A percentile compares a stretch with the other conserved stretches of the same genome.
These are phyloP conservation scores for Groenewaldozyma sp. DNA, from an alignment of 1,139 yeast genomes.

Conservation along the genomic window DNA sequence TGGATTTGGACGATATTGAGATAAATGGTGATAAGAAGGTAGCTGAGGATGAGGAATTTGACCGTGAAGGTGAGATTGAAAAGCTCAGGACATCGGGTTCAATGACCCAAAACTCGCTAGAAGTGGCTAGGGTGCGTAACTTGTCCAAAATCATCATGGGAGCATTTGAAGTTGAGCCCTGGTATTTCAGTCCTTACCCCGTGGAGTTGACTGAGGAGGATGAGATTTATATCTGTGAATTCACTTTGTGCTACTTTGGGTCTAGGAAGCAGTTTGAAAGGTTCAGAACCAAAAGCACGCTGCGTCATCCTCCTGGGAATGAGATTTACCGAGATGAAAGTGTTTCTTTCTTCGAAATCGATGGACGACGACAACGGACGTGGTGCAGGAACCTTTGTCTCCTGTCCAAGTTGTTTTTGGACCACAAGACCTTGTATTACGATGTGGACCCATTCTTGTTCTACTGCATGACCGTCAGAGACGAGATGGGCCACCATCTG, in stretches of 20 bases:
- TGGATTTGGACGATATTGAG: conserved; percentile 80
- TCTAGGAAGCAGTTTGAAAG: conserved; percentile 87
- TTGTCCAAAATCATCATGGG: conserved; percentile 73
- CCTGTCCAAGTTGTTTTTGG: conserved; percentile 77
- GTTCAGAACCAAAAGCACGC: conserved; percentile 72
- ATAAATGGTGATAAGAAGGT: conserved; percentile 80
- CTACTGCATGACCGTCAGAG: conserved; percentile 87
- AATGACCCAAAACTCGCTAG: conserved; percentile 84
- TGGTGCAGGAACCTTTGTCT: conserved; percentile 96
- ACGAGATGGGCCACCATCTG: conserved; percentile 83
- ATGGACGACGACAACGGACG: conserved; percentile 88
- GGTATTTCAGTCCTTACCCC: conserved; percentile 98
- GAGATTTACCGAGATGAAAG: conserved; percentile 82
- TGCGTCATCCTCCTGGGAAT: conserved; percentile 94
- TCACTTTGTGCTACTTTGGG: conserved; percentile 80
- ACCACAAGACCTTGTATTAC: conserved; percentile 89
- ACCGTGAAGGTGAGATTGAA: conserved; percentile 86
- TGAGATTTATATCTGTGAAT: conserved; percentile 82
- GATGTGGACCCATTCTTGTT: conserved; percentile 96
- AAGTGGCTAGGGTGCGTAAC: conserved; percentile 86
- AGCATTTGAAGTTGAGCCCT: conserved; percentile 87
- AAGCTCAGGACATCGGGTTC: conserved; percentile 90
- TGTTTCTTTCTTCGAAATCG: conserved; percentile 87
- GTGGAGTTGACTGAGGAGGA: conserved; percentile 89
- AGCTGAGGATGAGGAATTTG: conserved; percentile 48